Base-by-base conservation (phyloP, 306 rosid species). In the Elaeagnus macrophylla region DNA sequence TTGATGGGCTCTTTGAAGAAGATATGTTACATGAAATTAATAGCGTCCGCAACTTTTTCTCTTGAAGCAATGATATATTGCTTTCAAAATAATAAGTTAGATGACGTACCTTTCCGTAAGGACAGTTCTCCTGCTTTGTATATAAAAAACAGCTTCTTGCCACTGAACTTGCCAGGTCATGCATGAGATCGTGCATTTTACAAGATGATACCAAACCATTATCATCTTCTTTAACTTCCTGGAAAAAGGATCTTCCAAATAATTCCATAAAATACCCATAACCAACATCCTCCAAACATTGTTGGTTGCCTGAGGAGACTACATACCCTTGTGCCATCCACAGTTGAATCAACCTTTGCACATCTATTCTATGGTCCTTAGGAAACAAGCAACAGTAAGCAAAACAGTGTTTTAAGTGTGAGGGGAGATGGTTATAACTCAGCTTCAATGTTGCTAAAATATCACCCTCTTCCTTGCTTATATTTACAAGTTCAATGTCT, bases 351-450 rank as follows among this genome's bases (percentile, higher is more conserved):
- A 25, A 25, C 2, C 32, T 25, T 25, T 3, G 32, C 32, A 25
- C 32, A 3, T 12, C 10, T 44, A 61, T 8, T 15, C 2, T 8
- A 10, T 14, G 20, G 37, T 48, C 38, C 17, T 60, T 60, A 17
- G 65, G 56, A 12, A 61, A 50, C 39, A 61, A 49, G 32, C 39
- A 5, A 17, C 66, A 61, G 9, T 61, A 44, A 8, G 10, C 1
- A 52, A 62, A 62, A 52, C 59, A 62, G 19, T 32, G 67, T 20
- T 62, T 62, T 37, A 62, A 52, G 11, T 43, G 7, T 7, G 42
- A 0, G 0, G 53, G 59, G 1, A 62, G 57, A 5, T 52, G 17
- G 10, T 52, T 10, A 10, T 52, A 62, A 13, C 59, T 62, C 0
- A 52, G 35, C 14, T 51, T 12, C 2, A 53, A 46, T 1, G 56